Conservation (phyloP, 2,329 filamentous ascomycete species). For the Colletotrichum orchidophilum region DNA sequence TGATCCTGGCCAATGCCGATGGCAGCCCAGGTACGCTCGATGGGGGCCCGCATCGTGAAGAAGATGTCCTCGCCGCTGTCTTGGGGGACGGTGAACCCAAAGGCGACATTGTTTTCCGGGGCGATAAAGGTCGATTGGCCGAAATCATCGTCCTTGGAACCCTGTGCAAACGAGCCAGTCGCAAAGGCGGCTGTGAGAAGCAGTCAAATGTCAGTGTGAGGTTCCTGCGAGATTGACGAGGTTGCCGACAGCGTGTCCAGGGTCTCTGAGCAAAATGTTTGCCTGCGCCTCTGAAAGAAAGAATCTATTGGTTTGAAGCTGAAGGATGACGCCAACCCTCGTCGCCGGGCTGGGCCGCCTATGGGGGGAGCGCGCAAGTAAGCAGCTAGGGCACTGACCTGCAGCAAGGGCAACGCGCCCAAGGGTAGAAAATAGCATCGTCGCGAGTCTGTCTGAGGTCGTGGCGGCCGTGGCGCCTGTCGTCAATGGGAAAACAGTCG, state of each 20-base stretch:
- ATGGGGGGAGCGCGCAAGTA: neutral
- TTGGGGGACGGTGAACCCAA: slow-evolving; percentile 60
- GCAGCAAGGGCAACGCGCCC: slow-evolving; percentile 30
- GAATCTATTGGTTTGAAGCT: neutral
- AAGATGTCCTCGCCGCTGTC: slow-evolving; percentile 58
- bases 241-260: neutral
- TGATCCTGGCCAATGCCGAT: slow-evolving; percentile 63
- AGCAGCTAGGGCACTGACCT: slow-evolving; percentile 28
- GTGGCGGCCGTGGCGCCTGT: neutral
- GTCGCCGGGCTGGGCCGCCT: neutral
- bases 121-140: slow-evolving; percentile 56
- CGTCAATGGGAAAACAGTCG: neutral
- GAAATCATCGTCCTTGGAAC: slow-evolving; percentile 39
- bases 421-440: slow-evolving; percentile 32
- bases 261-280: neutral
- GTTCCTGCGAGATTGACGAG: neutral
- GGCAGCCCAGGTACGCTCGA: slow-evolving; percentile 59
- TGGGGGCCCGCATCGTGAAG: slow-evolving; percentile 62
- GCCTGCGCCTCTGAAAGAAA: neutral
- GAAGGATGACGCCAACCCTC: neutral
- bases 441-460: neutral
- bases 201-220: slow-evolving; percentile 13
- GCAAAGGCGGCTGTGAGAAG: slow-evolving; percentile 31
- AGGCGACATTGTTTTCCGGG: slow-evolving; percentile 53
- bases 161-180: slow-evolving; percentile 38